Conservation (phyloP, 495 filamentous ascomycete genomes). For the Aspergillus egyptiacus region DNA sequence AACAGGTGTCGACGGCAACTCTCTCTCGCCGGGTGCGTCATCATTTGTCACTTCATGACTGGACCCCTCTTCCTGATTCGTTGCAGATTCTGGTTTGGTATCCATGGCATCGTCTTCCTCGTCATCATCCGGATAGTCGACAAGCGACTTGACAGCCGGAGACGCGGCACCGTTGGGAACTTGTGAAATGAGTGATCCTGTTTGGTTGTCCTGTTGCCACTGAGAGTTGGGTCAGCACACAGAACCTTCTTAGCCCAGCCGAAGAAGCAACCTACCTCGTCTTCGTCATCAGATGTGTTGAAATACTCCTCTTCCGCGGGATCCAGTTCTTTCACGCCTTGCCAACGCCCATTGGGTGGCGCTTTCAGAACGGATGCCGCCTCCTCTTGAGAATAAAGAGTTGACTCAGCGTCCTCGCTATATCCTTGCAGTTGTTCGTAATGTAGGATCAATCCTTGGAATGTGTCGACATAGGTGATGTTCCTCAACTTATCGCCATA, state of each 20-base stretch:
- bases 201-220: constrained; percentile 33
- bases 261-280: constrained; percentile 50
- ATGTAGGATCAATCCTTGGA: constrained; percentile 63
- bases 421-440: constrained; percentile 81
- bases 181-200: constrained; percentile 18
- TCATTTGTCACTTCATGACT: constrained; percentile 15
- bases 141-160: constrained; percentile 64
- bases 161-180: constrained; percentile 43
- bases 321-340: constrained; percentile 78
- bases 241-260: background rate
- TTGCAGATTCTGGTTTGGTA: constrained; percentile 33
- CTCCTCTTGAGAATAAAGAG: constrained; percentile 46
- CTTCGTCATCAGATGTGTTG: constrained; percentile 83
- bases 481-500: constrained; percentile 74
- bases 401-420: constrained; percentile 50
- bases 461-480: constrained; percentile 84
- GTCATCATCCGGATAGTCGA: constrained; percentile 89
- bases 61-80: constrained; percentile 17
- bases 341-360: constrained; percentile 63
- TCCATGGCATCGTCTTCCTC: constrained; percentile 60
- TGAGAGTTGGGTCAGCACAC: constrained; percentile 18
- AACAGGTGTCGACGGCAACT: constrained; percentile 26
- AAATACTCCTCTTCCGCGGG: constrained; percentile 90
- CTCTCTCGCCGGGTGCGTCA: constrained; percentile 18
- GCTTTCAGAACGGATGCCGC: constrained; percentile 45